These are phyloP conservation scores for Cucurbita pepo DNA, from an alignment of 306 rosid genomes.

Conservation along the genomic window DNA sequence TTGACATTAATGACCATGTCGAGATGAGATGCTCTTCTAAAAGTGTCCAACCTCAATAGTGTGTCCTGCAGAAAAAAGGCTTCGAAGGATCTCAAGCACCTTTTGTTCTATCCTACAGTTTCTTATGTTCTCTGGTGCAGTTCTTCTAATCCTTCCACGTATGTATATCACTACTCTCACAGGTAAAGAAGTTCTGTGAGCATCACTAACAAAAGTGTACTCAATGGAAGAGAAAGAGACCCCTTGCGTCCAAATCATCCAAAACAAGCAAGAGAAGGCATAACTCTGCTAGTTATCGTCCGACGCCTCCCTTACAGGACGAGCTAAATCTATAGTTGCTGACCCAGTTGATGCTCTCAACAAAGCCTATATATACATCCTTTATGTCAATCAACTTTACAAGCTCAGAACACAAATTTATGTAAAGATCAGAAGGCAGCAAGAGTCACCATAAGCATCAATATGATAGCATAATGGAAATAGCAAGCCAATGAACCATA, in stretches of 20 bases:
- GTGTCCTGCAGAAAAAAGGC: background rate
- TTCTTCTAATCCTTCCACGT: background rate
- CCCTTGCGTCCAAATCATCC: background rate
- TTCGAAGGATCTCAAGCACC: background rate
- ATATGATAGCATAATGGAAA: background rate
- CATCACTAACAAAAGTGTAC: background rate
- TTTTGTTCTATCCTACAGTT: background rate
- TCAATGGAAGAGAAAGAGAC: background rate
- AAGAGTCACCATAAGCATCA: background rate
- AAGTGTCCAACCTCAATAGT: background rate
- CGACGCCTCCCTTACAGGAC: background rate
- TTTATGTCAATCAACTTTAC: background rate
- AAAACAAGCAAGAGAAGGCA: background rate
- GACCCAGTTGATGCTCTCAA: background rate
- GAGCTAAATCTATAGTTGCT: background rate
- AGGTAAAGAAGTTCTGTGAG: background rate
- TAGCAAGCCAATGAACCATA: background rate
- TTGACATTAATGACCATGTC: background rate
- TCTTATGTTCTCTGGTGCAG: background rate
- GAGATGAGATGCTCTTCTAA: background rate
- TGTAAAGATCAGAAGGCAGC: background rate
- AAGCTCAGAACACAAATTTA: background rate
- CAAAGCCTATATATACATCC: background rate
- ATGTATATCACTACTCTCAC: background rate
- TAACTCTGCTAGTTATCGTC: background rate